Evolutionary conservation across 2,329 filamentous ascomycete species (phyloP), one percentile per base, ranked within the genome.

Genomic region (Fusarium verrucosum): DNA sequence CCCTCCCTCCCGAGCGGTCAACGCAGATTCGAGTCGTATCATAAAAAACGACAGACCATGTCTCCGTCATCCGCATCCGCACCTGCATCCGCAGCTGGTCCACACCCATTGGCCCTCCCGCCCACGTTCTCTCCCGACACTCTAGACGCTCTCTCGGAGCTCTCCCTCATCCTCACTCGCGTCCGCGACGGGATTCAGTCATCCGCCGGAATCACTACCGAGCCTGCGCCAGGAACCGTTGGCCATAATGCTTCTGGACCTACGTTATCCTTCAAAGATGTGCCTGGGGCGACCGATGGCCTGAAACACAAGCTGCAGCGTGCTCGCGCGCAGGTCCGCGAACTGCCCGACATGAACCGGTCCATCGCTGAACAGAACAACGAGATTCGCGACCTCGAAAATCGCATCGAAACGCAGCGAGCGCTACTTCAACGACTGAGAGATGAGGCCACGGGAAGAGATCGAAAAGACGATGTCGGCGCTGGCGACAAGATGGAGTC

Each of bases 241-340:
- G 67, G 72, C 69, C 65, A 68, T 62, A 69, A 76, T 59, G 68
- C 73, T 65, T 63, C 70, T 53, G 75, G 78, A 53, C 71, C 76
- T 71, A 73, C 74, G 40, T 77, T 82, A 37, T 80, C 77, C 16
- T 81, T 85, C 62, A 96, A 96, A 75, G 90, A 96, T 69, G 85
- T 98, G 16, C 87, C 90, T 3, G 85, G 88, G 4, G 92, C 92
- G 32, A 91, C 92, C 2, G 91, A 92, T 72, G 85, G 86, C 32
- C 82, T 97, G 70, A 94, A 92, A 77, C 89, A 94, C 77, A 92
- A 92, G 77, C 85, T 98, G 57, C 90, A 93, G 75, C 89, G 89
- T 68, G 93, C 94, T 45, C 84, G 91, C 45, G 83, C 82, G 30
- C 85, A 88, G 68, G 81, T 93, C 49, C 82, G 83, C 72, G 80